These are phyloP conservation scores for Hymenoscyphus salicellus DNA, from an alignment of 2,329 filamentous ascomycete species.

Conservation along the genomic window DNA sequence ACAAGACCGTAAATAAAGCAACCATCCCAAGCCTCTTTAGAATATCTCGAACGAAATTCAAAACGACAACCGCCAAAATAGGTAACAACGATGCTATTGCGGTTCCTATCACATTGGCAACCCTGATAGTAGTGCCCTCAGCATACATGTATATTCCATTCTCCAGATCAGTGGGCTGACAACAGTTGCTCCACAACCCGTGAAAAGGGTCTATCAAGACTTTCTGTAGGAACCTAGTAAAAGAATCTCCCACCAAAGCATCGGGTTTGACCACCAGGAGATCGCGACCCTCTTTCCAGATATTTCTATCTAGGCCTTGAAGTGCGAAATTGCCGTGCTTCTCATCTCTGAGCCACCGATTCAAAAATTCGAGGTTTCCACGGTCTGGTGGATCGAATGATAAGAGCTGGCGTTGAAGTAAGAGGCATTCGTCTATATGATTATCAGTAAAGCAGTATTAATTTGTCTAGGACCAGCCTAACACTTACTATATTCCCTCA, in stretches of 20 bases:
- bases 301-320: background rate
- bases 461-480: background rate
- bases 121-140: background rate
- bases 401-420: background rate
- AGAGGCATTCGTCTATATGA: background rate
- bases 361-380: background rate
- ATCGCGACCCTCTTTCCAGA: constrained; percentile 4
- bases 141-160: background rate
- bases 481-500: background rate
- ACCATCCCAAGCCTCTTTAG: constrained; percentile 19
- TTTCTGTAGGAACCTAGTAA: background rate
- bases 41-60: constrained; percentile 12
- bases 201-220: constrained; percentile 4
- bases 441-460: background rate
- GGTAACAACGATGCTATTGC: background rate
- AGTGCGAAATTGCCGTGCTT: background rate
- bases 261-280: background rate
- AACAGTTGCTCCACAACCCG: background rate
- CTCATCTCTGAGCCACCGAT: background rate
- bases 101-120: background rate
- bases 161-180: background rate
- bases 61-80: background rate
- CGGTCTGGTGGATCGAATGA: background rate
- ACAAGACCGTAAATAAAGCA: constrained; percentile 19
- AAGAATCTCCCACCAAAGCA: constrained; percentile 1